A percentile compares a stretch with the other conserved stretches of the same genome.
These are phyloP conservation scores for Carex kokanica DNA, from an alignment of 176 grass and related monocot species.

Conservation along the genomic window DNA sequence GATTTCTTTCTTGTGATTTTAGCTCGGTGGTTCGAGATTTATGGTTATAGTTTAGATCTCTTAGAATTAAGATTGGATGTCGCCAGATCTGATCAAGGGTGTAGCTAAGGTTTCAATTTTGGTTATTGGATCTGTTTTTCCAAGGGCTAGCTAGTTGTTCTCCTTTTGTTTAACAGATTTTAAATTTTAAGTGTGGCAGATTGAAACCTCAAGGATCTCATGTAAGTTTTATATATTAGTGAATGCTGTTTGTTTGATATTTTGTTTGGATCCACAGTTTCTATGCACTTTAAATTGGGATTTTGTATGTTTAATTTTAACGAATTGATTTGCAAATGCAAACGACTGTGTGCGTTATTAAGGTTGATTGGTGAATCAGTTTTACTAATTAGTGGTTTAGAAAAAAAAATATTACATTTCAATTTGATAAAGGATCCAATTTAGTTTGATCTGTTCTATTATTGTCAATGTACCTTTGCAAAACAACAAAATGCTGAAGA, in stretches of 20 bases:
- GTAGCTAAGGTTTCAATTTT: neutral
- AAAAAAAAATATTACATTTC: neutral
- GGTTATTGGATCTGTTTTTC: conserved; percentile 4
- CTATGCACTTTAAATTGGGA: neutral
- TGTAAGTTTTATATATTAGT: neutral
- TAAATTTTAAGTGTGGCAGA: neutral
- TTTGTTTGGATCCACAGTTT: conserved; percentile 8
- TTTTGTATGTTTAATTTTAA: neutral
- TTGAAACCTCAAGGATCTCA: neutral
- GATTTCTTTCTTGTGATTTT: neutral
- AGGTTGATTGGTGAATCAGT: neutral
- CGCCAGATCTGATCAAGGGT: neutral
- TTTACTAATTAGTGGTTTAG: too few relatives aligned
- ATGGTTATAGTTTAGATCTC: neutral
- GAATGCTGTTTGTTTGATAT: neutral
- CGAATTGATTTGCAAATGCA: neutral
- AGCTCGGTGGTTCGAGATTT: neutral
- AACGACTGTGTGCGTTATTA: neutral
- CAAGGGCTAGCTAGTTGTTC: neutral
- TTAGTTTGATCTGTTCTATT: neutral
- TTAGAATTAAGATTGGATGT: neutral
- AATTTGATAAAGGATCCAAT: neutral
- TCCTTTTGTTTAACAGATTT: neutral
- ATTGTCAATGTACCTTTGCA: neutral
- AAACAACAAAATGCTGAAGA: neutral